Base-by-base conservation (phyloP, 768 basidiomycete species). In the Auricularia sp. region DNA sequence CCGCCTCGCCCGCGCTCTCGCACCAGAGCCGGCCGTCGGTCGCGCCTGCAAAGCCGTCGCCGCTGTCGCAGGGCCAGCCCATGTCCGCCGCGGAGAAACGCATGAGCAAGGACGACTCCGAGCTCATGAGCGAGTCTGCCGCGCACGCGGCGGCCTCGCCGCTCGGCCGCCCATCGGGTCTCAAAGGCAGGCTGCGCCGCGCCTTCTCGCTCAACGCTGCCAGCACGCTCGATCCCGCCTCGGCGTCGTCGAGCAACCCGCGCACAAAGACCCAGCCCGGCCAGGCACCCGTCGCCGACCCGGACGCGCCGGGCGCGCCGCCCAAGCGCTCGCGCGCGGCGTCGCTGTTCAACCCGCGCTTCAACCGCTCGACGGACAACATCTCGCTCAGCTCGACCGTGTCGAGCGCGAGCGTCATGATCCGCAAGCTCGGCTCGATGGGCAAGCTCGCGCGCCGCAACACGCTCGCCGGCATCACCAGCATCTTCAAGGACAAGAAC, bases 301-400 rank as follows among this genome's bases (percentile, higher is more conserved):
- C 63, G 67, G 44, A 64, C 64, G 59, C 45, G 29, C 67, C 71
- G 69, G 64, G 65, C 64, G 29, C 65, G 62, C 70, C 33, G 47
- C 72, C 39, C 68, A 76, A 59, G 74, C 75, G 33, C 71, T 69
- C 62, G 71, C 85, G 87, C 18, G 86, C 85, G 0, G 84, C 87
- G 54, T 81, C 85, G 24, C 73, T 98, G 68, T 95, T 98, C 82
- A 97, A 94, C 75, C 85, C 90, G 68, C 86, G 89, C 68, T 77
- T 91, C 70, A 96, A 97, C 73, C 85, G 87, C 54, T 90, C 87
- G 64, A 95, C 92, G 54, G 94, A 96, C 75, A 97, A 96, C 75
- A 96, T 98, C 68, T 97, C 94, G 34, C 83, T 98, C 45, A 90
- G 89, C 21, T 94, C 92, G 7, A 97, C 96, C 56, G 95, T 97